Conservation (phyloP, 2,329 filamentous ascomycete genomes). For the Lithohypha guttulata region DNA sequence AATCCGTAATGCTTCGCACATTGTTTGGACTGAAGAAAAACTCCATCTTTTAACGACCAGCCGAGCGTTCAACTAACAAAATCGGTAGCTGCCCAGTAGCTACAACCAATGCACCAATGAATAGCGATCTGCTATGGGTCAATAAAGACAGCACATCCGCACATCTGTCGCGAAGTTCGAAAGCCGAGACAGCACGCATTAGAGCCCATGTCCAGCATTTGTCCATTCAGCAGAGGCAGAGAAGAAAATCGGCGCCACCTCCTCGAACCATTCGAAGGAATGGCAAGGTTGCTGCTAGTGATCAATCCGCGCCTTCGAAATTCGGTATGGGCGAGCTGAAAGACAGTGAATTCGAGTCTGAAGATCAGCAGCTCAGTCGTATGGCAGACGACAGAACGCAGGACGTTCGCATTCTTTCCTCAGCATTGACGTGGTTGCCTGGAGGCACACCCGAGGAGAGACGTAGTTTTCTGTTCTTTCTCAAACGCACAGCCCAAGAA, state of each 20-base stretch:
- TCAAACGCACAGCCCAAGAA: conserved; percentile 17
- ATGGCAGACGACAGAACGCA: conserved; percentile 1
- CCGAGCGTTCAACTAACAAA: too few species aligned
- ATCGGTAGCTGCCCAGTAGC: conserved; percentile 5
- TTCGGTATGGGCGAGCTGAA: not conserved
- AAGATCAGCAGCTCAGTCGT: not conserved
- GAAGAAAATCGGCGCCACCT: conserved; percentile 15
- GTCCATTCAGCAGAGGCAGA: conserved; percentile 8
- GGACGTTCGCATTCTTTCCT: conserved; percentile 1
- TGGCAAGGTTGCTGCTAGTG: conserved; percentile 1
- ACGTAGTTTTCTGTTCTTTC: conserved; percentile 19
- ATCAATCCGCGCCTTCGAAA: too few species aligned
- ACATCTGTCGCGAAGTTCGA: conserved; percentile 17
- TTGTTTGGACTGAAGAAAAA: too few species aligned
- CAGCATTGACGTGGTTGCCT: conserved; percentile 9
- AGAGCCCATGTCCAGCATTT: conserved; percentile 19
- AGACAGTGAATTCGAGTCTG: conserved; percentile 1
- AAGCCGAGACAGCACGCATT: conserved; percentile 18
- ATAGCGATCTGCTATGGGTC: conserved; percentile 15
- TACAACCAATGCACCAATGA: conserved; percentile 6
- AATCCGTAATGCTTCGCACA: conserved; percentile 4
- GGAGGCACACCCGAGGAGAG: conserved; percentile 14
- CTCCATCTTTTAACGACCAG: too few species aligned
- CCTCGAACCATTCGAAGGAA: conserved; percentile 10
- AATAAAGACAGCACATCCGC: conserved; percentile 16